Evolutionary conservation across 176 grass and related monocot genomes (phyloP), one percentile per base, ranked within the genome.

Genomic region (Echinochloa phyllopogon): DNA sequence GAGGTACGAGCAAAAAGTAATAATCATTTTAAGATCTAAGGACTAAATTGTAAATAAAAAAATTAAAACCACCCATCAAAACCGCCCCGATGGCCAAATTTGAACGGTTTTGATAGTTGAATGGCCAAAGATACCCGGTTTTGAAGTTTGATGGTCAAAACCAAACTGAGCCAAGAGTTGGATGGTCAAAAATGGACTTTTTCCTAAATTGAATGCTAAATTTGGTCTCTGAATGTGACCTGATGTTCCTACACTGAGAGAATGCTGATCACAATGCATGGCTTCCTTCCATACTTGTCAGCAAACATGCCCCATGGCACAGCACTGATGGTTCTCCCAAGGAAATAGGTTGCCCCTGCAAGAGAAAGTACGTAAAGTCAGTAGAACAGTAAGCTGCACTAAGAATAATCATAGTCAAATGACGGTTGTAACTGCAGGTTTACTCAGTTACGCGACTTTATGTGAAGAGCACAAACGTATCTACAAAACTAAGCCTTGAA

Each of bases 201-300:
- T n/a, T n/a, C n/a, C n/a, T 80, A 21, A 42, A 80, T 33, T 33
- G 29, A 33, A 33, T 33, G 29, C 29, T 33, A 33, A 33, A 33
- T 33, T 33, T 33, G 29, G 29, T 33, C 29, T 33, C 71, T 10
- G 57, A 60, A 27, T 52, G 29, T 27, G 37, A 17, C 6, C 67
- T 15, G 72, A 49, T 76, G 27, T 27, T 65, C 36, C 47, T 92
- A 95, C 93, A 95, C 82, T 52, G 93, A 83, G 53, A 92, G 56
- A 6, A 95, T 90, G 66, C 87, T 90, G 83, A 90, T 92, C 40
- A 90, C 43, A 56, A 95, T 88, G 83, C 90, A 89, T 13, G 85
- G 90, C 23, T 95, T 95, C 68, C 93, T 85, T 62, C 93, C 93
- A 77, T 90, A 90, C 82, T 89, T 87, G 88, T 95, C 93, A 74